phyloP scores from a whole-genome alignment of 2,329 filamentous ascomycete genomes.

The Phialophora chinensis region DNA sequence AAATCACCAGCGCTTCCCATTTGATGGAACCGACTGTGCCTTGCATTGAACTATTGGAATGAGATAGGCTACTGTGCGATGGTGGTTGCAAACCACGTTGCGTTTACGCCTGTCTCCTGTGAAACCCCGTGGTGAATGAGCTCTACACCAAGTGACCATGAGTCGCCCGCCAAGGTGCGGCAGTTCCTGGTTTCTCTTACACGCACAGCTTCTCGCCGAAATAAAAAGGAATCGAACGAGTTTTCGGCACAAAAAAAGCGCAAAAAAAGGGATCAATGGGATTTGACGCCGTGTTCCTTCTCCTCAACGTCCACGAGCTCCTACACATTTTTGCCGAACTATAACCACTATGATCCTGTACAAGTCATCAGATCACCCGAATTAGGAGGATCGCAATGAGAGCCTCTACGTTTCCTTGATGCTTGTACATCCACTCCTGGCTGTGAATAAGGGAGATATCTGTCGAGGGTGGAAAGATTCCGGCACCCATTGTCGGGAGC shows the following conservation, averaged over 20 bases:
- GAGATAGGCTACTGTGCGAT: not conserved
- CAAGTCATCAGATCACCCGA: slow-evolving; percentile 11
- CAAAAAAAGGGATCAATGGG: not conserved
- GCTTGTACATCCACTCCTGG: slow-evolving; percentile 12
- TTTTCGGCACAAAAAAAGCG: not conserved
- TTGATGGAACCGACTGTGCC: not conserved
- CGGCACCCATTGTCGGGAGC: not conserved
- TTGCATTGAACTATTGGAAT: not conserved
- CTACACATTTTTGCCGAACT: slow-evolving; percentile 13
- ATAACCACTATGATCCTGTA: slow-evolving; percentile 14
- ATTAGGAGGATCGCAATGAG: slow-evolving; percentile 11
- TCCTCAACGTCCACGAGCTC: slow-evolving; percentile 1
- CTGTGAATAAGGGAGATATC: slow-evolving; percentile 13
- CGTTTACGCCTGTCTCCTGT: not conserved
- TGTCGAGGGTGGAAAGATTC: slow-evolving; percentile 9
- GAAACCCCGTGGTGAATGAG: not conserved
- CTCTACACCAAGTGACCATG: not conserved
- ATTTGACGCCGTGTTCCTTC: not conserved
- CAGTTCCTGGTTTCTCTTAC: not conserved
- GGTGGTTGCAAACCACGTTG: not conserved
- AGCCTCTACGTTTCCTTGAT: slow-evolving; percentile 13
- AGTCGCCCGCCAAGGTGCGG: not conserved
- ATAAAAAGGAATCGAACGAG: not conserved
- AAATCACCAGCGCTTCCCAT: not conserved
- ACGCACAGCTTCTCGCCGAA: not conserved